Percentiles rank a stretch among this genome's conserved stretches.
These are phyloP conservation scores for Phyllosticta paracitricarpa DNA, from an alignment of 2,329 filamentous ascomycete genomes.

Conservation along the genomic window DNA sequence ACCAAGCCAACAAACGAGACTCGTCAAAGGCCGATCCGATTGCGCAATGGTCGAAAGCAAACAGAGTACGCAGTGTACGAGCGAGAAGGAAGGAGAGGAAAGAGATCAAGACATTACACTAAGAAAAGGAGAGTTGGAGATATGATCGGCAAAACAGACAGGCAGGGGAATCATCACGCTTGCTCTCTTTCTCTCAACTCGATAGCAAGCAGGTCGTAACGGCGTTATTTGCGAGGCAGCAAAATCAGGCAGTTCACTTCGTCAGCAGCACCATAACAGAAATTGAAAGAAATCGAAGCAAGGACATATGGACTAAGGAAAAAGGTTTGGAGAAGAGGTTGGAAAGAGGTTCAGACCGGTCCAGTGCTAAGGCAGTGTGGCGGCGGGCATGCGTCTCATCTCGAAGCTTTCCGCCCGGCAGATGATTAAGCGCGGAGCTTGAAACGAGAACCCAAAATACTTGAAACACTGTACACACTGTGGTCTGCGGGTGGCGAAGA, in stretches of 20 bases:
- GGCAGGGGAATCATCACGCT: not conserved
- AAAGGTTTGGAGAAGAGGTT: not conserved
- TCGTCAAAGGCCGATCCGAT: not conserved
- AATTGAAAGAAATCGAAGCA: not conserved
- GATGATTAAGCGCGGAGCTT: not conserved
- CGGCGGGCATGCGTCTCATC: not conserved
- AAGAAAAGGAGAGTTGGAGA: not conserved
- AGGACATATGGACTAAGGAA: not conserved
- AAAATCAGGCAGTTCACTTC: not conserved
- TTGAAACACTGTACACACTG: not conserved
- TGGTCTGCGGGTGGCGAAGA: too few species aligned
- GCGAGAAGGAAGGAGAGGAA: not conserved
- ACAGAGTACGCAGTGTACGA: not conserved
- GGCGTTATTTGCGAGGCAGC: not conserved
- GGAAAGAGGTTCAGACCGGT: not conserved
- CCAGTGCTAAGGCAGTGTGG: not conserved
- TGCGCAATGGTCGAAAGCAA: not conserved
- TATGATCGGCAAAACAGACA: not conserved
- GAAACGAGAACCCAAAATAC: not conserved
- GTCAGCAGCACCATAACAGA: not conserved
- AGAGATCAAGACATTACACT: not conserved
- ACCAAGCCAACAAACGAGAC: not conserved
- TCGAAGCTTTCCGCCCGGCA: not conserved
- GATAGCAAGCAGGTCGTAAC: not conserved
- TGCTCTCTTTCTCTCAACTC: not conserved